phyloP scores from a whole-genome alignment of 805 yeast species.

The Blastobotrys attinorum region DNA sequence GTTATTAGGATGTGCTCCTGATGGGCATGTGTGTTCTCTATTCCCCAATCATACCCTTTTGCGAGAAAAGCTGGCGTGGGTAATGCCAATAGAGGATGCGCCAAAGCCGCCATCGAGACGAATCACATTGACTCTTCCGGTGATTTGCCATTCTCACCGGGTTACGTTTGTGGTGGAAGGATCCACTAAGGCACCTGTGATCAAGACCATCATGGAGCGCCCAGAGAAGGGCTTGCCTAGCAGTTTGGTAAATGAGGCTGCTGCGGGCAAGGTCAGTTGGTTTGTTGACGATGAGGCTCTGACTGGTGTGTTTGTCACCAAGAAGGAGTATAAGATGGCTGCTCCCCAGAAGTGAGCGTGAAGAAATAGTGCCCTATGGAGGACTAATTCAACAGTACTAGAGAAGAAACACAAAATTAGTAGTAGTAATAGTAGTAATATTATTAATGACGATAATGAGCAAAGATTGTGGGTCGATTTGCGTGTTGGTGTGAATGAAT shows the following conservation, averaged over 20 bases:
- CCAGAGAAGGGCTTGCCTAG: slow-evolving; percentile 96
- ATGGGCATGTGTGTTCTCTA: slow-evolving; percentile 94
- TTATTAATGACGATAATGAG: no score
- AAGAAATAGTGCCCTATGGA: no score
- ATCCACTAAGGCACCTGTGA: slow-evolving; percentile 85
- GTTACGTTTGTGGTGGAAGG: slow-evolving; percentile 97
- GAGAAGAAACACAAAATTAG: not conserved
- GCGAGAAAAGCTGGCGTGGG: slow-evolving; percentile 91
- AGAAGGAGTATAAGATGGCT: slow-evolving; percentile 60
- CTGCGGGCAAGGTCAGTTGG: slow-evolving; percentile 97
- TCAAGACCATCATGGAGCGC: slow-evolving; percentile 87
- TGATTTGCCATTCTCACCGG: slow-evolving; percentile 85
- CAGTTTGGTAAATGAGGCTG: slow-evolving; percentile 86
- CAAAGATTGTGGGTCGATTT: no score
- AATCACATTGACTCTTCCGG: slow-evolving; percentile 88
- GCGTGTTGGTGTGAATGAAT: no score
- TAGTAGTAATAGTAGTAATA: not conserved
- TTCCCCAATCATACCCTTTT: slow-evolving; percentile 88
- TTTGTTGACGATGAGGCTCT: slow-evolving; percentile 93
- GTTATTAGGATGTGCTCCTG: slow-evolving; percentile 95
- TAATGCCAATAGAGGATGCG: slow-evolving; percentile 83
- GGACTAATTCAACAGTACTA: no score
- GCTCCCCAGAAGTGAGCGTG: slow-evolving; percentile 25
- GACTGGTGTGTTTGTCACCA: slow-evolving; percentile 65
- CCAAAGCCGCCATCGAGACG: slow-evolving; percentile 83